Evolutionary conservation across 1,139 yeast genomes (phyloP).

Genomic region (Zygosaccharomyces sapae): DNA sequence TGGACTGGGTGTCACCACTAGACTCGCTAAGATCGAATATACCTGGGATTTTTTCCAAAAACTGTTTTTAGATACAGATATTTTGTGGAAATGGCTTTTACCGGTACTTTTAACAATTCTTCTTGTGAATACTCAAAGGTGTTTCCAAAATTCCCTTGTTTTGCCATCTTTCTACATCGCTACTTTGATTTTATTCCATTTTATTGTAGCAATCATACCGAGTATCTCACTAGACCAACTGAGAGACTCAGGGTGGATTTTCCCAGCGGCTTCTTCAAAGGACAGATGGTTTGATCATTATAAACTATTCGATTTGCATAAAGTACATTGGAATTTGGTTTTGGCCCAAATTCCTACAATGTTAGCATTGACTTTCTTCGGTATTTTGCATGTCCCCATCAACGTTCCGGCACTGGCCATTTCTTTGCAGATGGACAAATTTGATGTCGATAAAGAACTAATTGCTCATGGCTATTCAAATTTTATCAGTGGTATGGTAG

Average conservation of each 20-base stretch:
- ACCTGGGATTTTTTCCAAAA: slow-evolving; percentile 51
- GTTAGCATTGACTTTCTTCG: slow-evolving; percentile 93
- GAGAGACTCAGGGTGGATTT: slow-evolving; percentile 82
- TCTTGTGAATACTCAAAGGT: slow-evolving; percentile 59
- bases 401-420: slow-evolving; percentile 97
- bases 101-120: slow-evolving; percentile 63
- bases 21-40: slow-evolving; percentile 71
- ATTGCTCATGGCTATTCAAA: slow-evolving; percentile 96
- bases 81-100: slow-evolving; percentile 62
- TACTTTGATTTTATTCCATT: slow-evolving; percentile 67
- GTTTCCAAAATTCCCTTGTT: slow-evolving; percentile 65
- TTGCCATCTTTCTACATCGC: slow-evolving; percentile 77
- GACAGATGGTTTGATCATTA: slow-evolving; percentile 91
- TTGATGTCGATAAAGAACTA: slow-evolving; percentile 87
- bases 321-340: slow-evolving; percentile 71
- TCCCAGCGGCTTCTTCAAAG: slow-evolving; percentile 49
- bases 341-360: slow-evolving; percentile 77
- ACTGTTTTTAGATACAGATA: slow-evolving; percentile 42
- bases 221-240: slow-evolving; percentile 56
- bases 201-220: slow-evolving; percentile 62
- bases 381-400: slow-evolving; percentile 92
- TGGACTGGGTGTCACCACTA: slow-evolving; percentile 83
- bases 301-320: slow-evolving; percentile 58
- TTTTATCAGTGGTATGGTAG: slow-evolving; percentile 73
- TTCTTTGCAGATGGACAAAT: slow-evolving; percentile 72